Conservation (phyloP, 1,284 basidiomycete genomes). For the Afroboletus lepidellus region DNA sequence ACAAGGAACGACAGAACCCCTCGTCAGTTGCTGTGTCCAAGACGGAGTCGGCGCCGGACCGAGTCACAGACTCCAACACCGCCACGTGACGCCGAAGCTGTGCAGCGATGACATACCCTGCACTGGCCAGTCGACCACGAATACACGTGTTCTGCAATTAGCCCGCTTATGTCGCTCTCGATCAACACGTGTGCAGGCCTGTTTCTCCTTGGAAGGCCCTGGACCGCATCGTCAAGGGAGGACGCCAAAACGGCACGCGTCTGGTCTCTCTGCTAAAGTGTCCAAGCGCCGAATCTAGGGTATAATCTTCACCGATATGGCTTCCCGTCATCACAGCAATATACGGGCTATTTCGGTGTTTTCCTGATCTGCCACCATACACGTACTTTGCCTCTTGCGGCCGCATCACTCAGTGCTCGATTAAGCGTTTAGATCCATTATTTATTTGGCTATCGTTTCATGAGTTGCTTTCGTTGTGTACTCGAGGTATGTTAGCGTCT, state of each 20-base stretch:
- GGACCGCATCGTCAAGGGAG: slow-evolving; percentile 68
- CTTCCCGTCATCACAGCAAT: slow-evolving; percentile 88
- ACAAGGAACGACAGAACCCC: no score
- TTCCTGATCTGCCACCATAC: slow-evolving; percentile 77
- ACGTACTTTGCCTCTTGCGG: slow-evolving; percentile 62
- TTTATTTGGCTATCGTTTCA: slow-evolving; percentile 52
- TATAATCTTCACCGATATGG: slow-evolving; percentile 63
- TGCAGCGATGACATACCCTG: no score
- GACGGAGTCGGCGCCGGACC: no score
- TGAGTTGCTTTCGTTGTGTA: slow-evolving; percentile 73
- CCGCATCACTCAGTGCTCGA: slow-evolving; percentile 50
- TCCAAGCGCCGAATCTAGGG: slow-evolving; percentile 12
- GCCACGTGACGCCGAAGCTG: no score
- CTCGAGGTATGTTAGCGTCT: slow-evolving; percentile 54
- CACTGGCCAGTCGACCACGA: background rate
- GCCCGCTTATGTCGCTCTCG: slow-evolving; percentile 78
- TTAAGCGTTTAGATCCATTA: slow-evolving; percentile 40
- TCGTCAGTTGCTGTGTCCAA: no score
- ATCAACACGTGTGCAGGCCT: slow-evolving; percentile 84
- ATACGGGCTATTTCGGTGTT: slow-evolving; percentile 82
- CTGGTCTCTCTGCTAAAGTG: background rate
- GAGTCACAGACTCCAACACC: no score
- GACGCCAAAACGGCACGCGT: slow-evolving; percentile 62
- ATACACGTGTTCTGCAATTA: slow-evolving; percentile 36
- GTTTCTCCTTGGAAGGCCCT: slow-evolving; percentile 67